These are phyloP conservation scores for Deuterostichococcus epilithicus DNA, from an alignment of 139 green algal genomes.

Conservation along the genomic window DNA sequence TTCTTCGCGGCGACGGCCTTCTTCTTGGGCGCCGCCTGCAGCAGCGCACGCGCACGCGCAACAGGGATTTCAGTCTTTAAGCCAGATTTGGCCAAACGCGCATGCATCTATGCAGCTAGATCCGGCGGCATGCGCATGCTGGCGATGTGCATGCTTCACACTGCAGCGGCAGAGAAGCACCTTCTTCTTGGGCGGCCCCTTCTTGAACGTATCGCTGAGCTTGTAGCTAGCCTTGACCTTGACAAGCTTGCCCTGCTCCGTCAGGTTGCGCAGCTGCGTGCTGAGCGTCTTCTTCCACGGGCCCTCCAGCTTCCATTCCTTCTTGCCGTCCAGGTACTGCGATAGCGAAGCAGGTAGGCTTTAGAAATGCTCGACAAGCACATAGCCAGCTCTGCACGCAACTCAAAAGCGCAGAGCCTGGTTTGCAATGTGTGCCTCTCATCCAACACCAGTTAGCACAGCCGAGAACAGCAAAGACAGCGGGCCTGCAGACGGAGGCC, in stretches of 20 bases:
- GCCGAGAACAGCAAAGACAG: too few species aligned
- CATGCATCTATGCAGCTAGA: neutral
- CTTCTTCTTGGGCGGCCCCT: conserved; percentile 34
- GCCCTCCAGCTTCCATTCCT: conserved; percentile 39
- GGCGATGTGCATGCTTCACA: conserved; percentile 1
- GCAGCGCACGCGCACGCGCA: neutral
- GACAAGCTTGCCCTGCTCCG: conserved; percentile 54
- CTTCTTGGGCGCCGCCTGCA: conserved; percentile 23
- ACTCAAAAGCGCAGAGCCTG: too few species aligned
- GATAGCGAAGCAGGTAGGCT: conserved; percentile 35
- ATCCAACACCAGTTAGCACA: too few species aligned
- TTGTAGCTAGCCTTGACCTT: conserved; percentile 74
- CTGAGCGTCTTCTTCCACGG: conserved; percentile 58
- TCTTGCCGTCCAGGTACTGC: conserved; percentile 15
- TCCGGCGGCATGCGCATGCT: neutral
- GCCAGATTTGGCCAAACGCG: neutral
- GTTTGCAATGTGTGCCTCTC: too few species aligned
- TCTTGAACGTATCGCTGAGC: conserved; percentile 49
- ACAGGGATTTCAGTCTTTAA: neutral
- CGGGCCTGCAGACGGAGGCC: too few species aligned
- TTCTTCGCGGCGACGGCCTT: conserved; percentile 23
- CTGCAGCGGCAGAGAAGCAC: neutral
- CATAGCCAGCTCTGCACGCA: too few species aligned
- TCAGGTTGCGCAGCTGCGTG: conserved; percentile 45
- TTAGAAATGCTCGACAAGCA: too few species aligned